These are phyloP conservation scores for Volutella citrinella DNA, from an alignment of 2,329 filamentous ascomycete species.

Conservation along the genomic window DNA sequence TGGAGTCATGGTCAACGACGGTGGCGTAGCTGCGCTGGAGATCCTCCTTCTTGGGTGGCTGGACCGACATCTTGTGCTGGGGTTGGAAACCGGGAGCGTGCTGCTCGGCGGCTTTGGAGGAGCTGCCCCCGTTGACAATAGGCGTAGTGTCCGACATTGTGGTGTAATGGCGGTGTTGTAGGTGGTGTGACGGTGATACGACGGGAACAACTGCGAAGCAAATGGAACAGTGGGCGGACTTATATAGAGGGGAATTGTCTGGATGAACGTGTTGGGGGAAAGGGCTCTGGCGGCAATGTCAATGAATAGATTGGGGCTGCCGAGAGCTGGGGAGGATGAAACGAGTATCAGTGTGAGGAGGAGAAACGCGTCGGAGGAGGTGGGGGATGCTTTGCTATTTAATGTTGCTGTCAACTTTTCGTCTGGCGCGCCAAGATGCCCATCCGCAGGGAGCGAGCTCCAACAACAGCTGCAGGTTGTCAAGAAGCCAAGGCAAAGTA, in stretches of 20 bases:
- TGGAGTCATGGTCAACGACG: slow-evolving; percentile 61
- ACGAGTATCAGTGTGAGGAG: neutral
- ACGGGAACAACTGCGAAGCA: neutral
- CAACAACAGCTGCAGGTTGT: too few species aligned
- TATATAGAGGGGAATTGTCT: too few species aligned
- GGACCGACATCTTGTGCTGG: slow-evolving; percentile 63
- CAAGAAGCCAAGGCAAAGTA: too few species aligned
- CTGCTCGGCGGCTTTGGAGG: slow-evolving; percentile 26
- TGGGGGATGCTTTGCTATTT: slow-evolving; percentile 10
- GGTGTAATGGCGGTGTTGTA: neutral
- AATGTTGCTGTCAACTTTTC: too few species aligned
- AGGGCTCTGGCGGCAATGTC: too few species aligned
- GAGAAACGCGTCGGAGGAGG: neutral
- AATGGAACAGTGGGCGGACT: too few species aligned
- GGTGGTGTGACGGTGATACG: neutral
- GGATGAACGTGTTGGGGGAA: too few species aligned
- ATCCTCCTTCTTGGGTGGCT: slow-evolving; percentile 79
- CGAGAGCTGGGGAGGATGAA: neutral
- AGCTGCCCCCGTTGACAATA: slow-evolving; percentile 27
- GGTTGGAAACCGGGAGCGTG: slow-evolving; percentile 43
- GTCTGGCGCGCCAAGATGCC: too few species aligned
- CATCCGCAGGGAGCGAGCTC: too few species aligned
- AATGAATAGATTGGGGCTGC: neutral
- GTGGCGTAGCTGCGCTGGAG: slow-evolving; percentile 79
- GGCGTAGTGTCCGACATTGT: slow-evolving; percentile 12